phyloP scores from a whole-genome alignment of 208 protist genomes.

The Trypanosomatidae sp. region DNA sequence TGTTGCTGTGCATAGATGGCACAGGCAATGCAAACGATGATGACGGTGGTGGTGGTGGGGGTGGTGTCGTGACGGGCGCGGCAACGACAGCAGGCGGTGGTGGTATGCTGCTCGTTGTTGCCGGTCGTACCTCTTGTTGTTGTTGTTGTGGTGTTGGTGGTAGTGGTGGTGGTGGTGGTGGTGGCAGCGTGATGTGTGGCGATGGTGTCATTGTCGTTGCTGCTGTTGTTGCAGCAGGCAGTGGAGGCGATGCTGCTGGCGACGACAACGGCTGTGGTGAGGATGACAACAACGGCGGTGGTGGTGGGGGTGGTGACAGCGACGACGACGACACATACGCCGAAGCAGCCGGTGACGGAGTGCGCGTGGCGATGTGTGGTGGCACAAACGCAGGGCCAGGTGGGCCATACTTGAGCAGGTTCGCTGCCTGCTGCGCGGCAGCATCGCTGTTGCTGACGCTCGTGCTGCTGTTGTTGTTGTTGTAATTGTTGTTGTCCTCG shows the following conservation, averaged over 20 bases:
- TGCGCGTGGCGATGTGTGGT: neutral
- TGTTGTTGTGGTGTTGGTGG: constrained; percentile 2
- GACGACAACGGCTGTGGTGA: neutral
- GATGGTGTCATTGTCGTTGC: neutral
- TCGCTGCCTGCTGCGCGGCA: neutral
- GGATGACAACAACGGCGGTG: neutral
- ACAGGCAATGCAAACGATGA: too few relatives aligned
- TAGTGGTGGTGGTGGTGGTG: neutral
- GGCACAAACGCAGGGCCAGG: neutral
- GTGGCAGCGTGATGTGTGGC: neutral
- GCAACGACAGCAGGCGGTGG: neutral
- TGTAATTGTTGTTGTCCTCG: too few relatives aligned
- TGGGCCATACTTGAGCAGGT: neutral
- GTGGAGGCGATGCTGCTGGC: neutral
- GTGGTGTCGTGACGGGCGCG: neutral
- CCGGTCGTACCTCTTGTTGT: constrained; percentile 3
- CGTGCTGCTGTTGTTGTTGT: too few relatives aligned
- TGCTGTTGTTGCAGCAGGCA: neutral
- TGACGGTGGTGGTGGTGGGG: too few relatives aligned
- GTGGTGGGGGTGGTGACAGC: neutral
- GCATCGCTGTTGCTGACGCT: too few relatives aligned
- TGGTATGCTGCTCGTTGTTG: neutral
- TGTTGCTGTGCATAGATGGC: too few relatives aligned
- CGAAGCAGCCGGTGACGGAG: neutral
- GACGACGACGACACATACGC: neutral